Conservation (phyloP, 306 rosid genomes). For the Crotalaria pallida region DNA sequence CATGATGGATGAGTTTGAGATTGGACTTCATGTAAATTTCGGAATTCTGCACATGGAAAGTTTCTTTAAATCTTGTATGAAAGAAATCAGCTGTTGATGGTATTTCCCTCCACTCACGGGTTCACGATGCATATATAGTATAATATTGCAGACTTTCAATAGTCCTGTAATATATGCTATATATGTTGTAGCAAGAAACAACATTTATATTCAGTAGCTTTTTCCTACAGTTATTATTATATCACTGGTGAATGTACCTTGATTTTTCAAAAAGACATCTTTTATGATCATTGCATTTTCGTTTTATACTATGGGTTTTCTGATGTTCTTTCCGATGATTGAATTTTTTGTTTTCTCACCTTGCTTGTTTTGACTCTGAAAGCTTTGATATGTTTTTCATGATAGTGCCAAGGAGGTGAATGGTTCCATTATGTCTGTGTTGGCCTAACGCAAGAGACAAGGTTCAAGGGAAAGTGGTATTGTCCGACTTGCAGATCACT, state of each 20-base stretch:
- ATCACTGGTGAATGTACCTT: not conserved
- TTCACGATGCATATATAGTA: not conserved
- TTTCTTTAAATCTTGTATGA: not conserved
- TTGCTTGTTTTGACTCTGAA: not conserved
- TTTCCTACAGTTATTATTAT: constrained; percentile 6
- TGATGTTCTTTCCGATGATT: not conserved
- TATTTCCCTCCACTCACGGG: not conserved
- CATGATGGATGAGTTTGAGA: too few species aligned
- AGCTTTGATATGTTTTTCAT: constrained; percentile 13
- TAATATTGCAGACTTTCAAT: not conserved
- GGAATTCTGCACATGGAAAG: not conserved
- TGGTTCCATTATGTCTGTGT: constrained; percentile 98
- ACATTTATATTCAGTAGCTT: not conserved
- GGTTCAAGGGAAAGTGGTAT: constrained; percentile 97
- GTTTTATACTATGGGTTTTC: not conserved
- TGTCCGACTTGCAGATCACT: constrained; percentile 82
- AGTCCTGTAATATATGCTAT: too few species aligned
- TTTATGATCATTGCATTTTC: not conserved
- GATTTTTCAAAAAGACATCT: not conserved
- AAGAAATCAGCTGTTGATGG: not conserved
- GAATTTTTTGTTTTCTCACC: not conserved
- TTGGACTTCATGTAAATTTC: not conserved
- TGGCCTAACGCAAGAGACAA: constrained; percentile 94
- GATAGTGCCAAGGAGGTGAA: constrained; percentile 98
- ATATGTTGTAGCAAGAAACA: not conserved